phyloP scores from a whole-genome alignment of 768 basidiomycete genomes.

The Tubosaeta sp. region DNA sequence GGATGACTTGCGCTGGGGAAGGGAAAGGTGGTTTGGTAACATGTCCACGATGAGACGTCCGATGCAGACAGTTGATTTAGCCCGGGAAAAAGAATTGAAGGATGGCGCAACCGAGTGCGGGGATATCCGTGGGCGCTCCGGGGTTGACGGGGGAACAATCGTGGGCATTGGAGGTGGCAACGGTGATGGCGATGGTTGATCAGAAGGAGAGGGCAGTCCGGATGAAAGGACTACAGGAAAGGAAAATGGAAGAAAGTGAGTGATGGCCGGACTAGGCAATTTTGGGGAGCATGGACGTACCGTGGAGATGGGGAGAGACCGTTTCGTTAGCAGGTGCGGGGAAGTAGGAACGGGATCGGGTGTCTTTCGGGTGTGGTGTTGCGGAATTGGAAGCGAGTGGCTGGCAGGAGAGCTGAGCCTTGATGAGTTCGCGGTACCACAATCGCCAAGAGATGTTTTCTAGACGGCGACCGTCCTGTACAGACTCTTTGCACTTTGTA shows the following conservation, averaged over 20 bases:
- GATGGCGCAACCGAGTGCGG: slow-evolving; percentile 16
- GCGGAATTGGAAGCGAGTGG: slow-evolving; percentile 27
- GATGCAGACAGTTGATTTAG: slow-evolving; percentile 28
- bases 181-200: slow-evolving; percentile 28
- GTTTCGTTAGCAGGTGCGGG: slow-evolving; percentile 17
- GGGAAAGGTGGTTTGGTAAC: slow-evolving; percentile 40
- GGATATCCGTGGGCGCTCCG: slow-evolving; percentile 28
- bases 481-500: slow-evolving; percentile 74
- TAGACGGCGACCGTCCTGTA: slow-evolving; percentile 75
- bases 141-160: slow-evolving; percentile 21
- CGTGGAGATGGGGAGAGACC: slow-evolving; percentile 7
- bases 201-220: slow-evolving; percentile 26
- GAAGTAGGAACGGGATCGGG: slow-evolving; percentile 27
- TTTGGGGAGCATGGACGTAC: slow-evolving; percentile 17
- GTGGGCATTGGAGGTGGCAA: slow-evolving; percentile 19
- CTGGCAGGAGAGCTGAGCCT: slow-evolving; percentile 26
- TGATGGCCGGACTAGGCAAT: slow-evolving; percentile 4
- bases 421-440: slow-evolving; percentile 65
- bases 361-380: slow-evolving; percentile 14
- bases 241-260: slow-evolving; percentile 15
- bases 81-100: slow-evolving; percentile 9
- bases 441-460: slow-evolving; percentile 89
- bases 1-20: slow-evolving; percentile 18
- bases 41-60: slow-evolving; percentile 58
- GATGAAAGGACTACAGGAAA: slow-evolving; percentile 21